phyloP scores from a whole-genome alignment of 2,329 filamentous ascomycete species.

The Penicillium sp. region DNA sequence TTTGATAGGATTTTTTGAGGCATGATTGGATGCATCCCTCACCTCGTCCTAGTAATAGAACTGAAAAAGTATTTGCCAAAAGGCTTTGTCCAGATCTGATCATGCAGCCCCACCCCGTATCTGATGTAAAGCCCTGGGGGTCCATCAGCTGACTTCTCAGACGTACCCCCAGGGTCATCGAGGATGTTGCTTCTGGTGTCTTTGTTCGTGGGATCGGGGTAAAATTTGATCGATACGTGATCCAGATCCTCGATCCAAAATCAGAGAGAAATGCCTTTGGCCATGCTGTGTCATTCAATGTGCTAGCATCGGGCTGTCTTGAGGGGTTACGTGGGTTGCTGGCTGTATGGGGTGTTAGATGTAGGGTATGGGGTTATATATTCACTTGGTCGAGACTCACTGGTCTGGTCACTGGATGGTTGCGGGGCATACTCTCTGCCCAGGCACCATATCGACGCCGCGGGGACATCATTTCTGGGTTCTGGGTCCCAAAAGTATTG shows the following conservation, averaged over 20 bases:
- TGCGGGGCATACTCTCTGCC: conserved; percentile 55
- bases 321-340: not conserved
- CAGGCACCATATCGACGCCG: conserved; percentile 81
- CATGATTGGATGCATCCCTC: not conserved
- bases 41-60: conserved; percentile 77
- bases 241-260: conserved; percentile 90
- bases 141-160: conserved; percentile 78
- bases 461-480: conserved; percentile 70
- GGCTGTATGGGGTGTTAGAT: not conserved
- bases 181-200: conserved; percentile 66
- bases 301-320: conserved; percentile 1
- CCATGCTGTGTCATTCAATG: conserved; percentile 53
- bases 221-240: conserved; percentile 92
- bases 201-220: conserved; percentile 73
- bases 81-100: conserved; percentile 93
- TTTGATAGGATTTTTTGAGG: not conserved
- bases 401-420: not conserved
- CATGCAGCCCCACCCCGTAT: conserved; percentile 98
- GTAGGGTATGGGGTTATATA: not conserved
- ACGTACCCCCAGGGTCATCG: conserved; percentile 79
- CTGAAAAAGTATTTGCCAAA: conserved; percentile 77
- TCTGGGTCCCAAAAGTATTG: conserved; percentile 92
- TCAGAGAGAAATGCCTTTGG: conserved; percentile 82
- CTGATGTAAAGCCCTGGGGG: conserved; percentile 79
- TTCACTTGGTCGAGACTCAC: not conserved